These are phyloP conservation scores for Silene conica DNA, from an alignment of 148 eudicot genomes.

Conservation along the genomic window DNA sequence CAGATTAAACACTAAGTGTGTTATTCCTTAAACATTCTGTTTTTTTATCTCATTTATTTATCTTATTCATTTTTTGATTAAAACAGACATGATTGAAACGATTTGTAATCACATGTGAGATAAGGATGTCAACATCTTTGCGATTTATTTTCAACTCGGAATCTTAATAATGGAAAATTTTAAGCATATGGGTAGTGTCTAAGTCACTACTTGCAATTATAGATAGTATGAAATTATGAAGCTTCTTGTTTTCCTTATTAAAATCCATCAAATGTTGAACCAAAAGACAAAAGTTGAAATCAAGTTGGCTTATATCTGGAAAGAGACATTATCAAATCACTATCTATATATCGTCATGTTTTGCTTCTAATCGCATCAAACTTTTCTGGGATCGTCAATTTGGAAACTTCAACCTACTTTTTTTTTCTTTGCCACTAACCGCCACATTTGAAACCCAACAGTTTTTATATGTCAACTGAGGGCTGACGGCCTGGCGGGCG, in stretches of 20 bases:
- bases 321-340: constrained; percentile 13
- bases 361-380: constrained; percentile 8
- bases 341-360: constrained; percentile 18
- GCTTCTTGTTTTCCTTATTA: not conserved
- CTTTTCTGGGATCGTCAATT: constrained; percentile 12
- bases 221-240: not conserved
- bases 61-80: too few relatives aligned
- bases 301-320: constrained; percentile 27
- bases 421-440: not conserved
- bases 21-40: too few relatives aligned
- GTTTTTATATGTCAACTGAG: too few relatives aligned
- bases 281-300: constrained; percentile 27
- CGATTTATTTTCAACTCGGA: not conserved
- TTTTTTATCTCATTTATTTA: too few relatives aligned
- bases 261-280: constrained; percentile 2
- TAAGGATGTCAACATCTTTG: too few relatives aligned
- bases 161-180: constrained; percentile 5
- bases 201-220: constrained; percentile 15
- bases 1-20: too few relatives aligned
- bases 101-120: too few relatives aligned
- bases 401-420: not conserved
- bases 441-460: constrained; percentile 11
- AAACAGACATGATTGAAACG: too few relatives aligned
- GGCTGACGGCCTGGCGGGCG: too few relatives aligned
- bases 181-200: constrained; percentile 2